phyloP scores from a whole-genome alignment of 139 green algal species.

The Chlamydomonas eustigma region DNA sequence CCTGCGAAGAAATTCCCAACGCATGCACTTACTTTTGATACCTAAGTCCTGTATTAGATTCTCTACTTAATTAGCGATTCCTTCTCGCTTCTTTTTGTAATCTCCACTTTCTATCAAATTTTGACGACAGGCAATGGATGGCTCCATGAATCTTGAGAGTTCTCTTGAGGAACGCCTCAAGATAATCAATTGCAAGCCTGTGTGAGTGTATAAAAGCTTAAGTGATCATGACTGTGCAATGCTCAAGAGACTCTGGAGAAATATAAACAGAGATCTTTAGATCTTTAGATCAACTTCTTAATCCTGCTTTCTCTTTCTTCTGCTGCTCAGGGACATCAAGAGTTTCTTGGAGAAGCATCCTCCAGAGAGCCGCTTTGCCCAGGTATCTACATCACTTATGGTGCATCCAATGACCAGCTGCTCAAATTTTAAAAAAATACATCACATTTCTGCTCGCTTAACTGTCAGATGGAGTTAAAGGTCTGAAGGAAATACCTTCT shows the following conservation, averaged over 20 bases:
- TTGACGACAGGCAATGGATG: slow-evolving; percentile 74
- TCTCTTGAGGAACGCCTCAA: slow-evolving; percentile 48
- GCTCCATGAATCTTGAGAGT: slow-evolving; percentile 49
- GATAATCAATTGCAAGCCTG: slow-evolving; percentile 55
- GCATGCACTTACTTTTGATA: too few species aligned
- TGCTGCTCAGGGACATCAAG: slow-evolving; percentile 40
- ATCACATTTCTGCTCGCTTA: not conserved
- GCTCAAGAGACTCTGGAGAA: too few species aligned
- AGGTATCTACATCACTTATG: slow-evolving; percentile 15
- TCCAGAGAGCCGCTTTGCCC: slow-evolving; percentile 40
- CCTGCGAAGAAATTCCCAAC: too few species aligned
- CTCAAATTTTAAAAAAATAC: not conserved
- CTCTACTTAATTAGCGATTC: too few species aligned
- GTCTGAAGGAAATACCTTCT: not conserved
- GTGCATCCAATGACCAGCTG: not conserved
- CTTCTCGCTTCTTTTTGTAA: too few species aligned
- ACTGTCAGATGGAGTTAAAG: not conserved
- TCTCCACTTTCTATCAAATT: too few species aligned
- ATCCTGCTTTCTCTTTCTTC: too few species aligned
- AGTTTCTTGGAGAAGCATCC: slow-evolving; percentile 50
- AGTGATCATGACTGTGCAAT: too few species aligned
- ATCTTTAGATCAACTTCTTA: too few species aligned
- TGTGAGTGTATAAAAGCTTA: too few species aligned
- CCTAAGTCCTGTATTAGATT: too few species aligned
- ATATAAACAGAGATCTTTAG: too few species aligned